Evolutionary conservation across 73 alveolate genomes (phyloP).

Genomic region (Tetrahymena malaccensis): DNA sequence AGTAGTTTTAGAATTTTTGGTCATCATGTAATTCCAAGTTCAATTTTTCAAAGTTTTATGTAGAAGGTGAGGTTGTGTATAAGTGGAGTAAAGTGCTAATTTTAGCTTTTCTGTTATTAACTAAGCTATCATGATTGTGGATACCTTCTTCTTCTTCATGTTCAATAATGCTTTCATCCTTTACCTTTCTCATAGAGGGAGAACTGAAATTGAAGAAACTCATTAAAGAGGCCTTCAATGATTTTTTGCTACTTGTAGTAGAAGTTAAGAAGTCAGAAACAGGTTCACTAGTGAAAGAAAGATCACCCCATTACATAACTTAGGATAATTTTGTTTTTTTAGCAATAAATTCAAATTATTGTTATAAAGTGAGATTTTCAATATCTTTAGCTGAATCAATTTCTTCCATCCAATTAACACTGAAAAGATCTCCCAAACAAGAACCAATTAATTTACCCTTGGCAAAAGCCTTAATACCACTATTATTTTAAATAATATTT

Average conservation of each 20-base stretch:
- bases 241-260: not conserved
- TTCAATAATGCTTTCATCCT: not conserved
- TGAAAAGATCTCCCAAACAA: conserved; percentile 97
- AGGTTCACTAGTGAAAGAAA: conserved; percentile 35
- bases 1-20: not conserved
- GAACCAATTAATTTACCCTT: conserved; percentile 90
- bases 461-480: conserved; percentile 56
- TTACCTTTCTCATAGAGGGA: not conserved
- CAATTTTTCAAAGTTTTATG: not conserved
- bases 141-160: not conserved
- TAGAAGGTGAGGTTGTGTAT: not conserved
- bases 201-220: not conserved
- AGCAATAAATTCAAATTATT: conserved; percentile 52
- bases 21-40: not conserved
- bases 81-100: not conserved
- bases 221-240: not conserved
- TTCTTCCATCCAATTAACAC: conserved; percentile 96
- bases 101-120: not conserved
- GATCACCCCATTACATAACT: conserved; percentile 71
- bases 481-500: not conserved
- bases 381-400: conserved; percentile 42
- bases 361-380: not conserved
- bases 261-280: conserved; percentile 39
- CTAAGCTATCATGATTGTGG: not conserved
- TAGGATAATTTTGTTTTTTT: conserved; percentile 52